Evolutionary conservation across 495 filamentous ascomycete genomes (phyloP).

Genomic region (Hypoxylon lienhwacheense): DNA sequence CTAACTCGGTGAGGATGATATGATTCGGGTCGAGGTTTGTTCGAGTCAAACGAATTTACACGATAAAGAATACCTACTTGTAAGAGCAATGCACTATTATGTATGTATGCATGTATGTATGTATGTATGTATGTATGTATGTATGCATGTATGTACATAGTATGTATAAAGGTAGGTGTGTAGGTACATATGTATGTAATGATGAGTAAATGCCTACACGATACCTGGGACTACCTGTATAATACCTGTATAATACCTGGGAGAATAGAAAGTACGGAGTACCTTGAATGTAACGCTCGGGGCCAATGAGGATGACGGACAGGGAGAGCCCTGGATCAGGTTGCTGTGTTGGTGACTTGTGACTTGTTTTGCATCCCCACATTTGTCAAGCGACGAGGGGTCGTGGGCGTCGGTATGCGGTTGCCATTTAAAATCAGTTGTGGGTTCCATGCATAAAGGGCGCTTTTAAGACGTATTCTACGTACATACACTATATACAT

Average conservation of each 20-base stretch:
- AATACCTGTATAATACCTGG: too few species aligned
- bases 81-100: too few species aligned
- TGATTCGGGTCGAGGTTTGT: not conserved
- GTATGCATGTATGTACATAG: too few species aligned
- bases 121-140: too few species aligned
- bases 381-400: conserved; percentile 22
- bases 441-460: not conserved
- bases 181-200: too few species aligned
- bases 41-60: not conserved
- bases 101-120: not conserved
- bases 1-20: too few species aligned
- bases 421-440: not conserved
- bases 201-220: too few species aligned
- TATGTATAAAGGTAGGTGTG: too few species aligned
- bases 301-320: conserved; percentile 12
- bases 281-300: too few species aligned
- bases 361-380: conserved; percentile 33
- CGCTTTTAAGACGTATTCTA: not conserved
- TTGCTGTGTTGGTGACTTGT: conserved; percentile 31
- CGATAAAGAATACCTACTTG: not conserved
- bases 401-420: not conserved
- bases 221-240: too few species aligned
- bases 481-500: not conserved
- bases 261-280: too few species aligned
- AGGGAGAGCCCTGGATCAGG: conserved; percentile 10